These are phyloP conservation scores for Diddensiella caesifluorescens DNA, from an alignment of 805 yeast species.

Conservation along the genomic window DNA sequence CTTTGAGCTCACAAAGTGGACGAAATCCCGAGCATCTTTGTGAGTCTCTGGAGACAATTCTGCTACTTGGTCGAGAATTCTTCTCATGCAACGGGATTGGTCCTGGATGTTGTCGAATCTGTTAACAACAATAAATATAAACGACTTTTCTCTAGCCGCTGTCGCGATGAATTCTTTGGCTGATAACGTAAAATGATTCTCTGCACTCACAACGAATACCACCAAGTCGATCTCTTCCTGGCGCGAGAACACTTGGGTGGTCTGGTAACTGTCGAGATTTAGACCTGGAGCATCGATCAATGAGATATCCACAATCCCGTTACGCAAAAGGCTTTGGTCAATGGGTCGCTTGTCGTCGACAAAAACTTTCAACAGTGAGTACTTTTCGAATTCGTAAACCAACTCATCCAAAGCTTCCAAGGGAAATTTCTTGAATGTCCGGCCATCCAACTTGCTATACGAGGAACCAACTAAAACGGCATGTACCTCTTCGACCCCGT, in stretches of 20 bases:
- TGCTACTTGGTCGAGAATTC: constrained; percentile 80
- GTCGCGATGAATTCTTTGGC: constrained; percentile 90
- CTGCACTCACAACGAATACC: constrained; percentile 93
- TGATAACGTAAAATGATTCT: constrained; percentile 88
- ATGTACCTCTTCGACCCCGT: constrained; percentile 82
- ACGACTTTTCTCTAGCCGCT: constrained; percentile 85
- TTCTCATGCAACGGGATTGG: constrained; percentile 68
- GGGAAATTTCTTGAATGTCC: constrained; percentile 55
- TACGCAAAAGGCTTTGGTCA: constrained; percentile 66
- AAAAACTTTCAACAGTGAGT: constrained; percentile 70
- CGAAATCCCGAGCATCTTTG: constrained; percentile 83
- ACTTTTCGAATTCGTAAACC: constrained; percentile 69
- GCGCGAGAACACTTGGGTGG: constrained; percentile 89
- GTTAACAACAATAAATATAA: constrained; percentile 91
- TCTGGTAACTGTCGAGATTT: constrained; percentile 86
- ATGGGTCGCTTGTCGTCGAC: constrained; percentile 67
- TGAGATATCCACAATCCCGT: constrained; percentile 88
- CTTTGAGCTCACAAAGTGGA: constrained; percentile 80
- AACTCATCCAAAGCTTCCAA: constrained; percentile 58
- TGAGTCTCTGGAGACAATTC: constrained; percentile 84
- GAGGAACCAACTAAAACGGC: constrained; percentile 54
- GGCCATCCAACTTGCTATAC: constrained; percentile 52
- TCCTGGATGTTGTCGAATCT: constrained; percentile 82
- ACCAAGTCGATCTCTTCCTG: constrained; percentile 97
- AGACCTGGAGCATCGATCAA: constrained; percentile 97